Evolutionary conservation across 495 filamentous ascomycete species (phyloP).

Genomic region (Neurospora tetraspora): DNA sequence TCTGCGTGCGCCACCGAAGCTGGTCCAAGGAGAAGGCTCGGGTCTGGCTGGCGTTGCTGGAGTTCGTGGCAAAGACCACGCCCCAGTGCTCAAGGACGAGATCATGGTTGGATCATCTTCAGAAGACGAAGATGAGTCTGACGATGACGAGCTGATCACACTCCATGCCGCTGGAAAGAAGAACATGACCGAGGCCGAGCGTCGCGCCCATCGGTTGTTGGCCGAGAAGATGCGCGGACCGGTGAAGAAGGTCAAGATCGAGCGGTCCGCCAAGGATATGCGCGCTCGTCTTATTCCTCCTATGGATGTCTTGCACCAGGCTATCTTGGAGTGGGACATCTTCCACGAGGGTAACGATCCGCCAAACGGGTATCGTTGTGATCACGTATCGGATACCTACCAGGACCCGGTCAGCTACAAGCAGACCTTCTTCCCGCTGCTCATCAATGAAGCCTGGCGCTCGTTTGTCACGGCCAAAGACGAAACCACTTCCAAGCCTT

Average conservation of each 20-base stretch:
- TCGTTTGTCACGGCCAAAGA: constrained; percentile 83
- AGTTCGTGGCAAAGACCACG: constrained; percentile 65
- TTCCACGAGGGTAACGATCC: constrained; percentile 80
- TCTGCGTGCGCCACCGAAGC: constrained; percentile 43
- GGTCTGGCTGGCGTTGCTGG: constrained; percentile 62
- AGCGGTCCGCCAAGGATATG: constrained; percentile 81
- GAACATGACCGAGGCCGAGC: constrained; percentile 42
- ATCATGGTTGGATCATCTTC: constrained; percentile 88
- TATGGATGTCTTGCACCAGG: constrained; percentile 72
- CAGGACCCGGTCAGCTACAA: constrained; percentile 68
- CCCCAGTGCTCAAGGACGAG: constrained; percentile 50
- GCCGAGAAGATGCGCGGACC: constrained; percentile 46
- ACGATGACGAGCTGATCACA: constrained; percentile 33
- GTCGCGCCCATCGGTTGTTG: constrained; percentile 36
- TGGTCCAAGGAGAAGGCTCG: constrained; percentile 63
- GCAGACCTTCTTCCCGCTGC: constrained; percentile 77
- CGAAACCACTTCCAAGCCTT: constrained; percentile 65
- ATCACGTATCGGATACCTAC: constrained; percentile 65
- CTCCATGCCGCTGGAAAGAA: constrained; percentile 36
- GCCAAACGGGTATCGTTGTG: constrained; percentile 62
- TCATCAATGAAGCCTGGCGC: constrained; percentile 93
- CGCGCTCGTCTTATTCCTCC: constrained; percentile 85
- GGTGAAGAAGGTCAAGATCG: constrained; percentile 66
- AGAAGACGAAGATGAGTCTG: constrained; percentile 57
- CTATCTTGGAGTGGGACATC: constrained; percentile 86